These are phyloP conservation scores for Brassica balearica DNA, from an alignment of 441 rosid genomes.

Conservation along the genomic window DNA sequence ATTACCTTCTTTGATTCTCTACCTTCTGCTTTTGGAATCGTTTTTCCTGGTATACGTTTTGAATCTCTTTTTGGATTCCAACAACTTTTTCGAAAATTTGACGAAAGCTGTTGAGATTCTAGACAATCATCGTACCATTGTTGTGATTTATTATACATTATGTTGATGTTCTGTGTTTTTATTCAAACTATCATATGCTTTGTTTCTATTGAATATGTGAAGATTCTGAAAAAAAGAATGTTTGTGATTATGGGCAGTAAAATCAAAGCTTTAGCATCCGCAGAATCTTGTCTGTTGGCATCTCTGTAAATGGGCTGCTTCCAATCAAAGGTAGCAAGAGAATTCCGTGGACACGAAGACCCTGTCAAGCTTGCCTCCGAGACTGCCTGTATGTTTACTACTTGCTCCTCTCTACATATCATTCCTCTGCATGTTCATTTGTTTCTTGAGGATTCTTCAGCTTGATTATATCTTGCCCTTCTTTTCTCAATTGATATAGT, in stretches of 20 bases:
- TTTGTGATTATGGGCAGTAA: slow-evolving; percentile 31
- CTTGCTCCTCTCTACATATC: slow-evolving; percentile 3
- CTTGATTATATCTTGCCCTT: background rate
- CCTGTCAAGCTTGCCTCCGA: slow-evolving; percentile 84
- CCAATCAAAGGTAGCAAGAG: slow-evolving; percentile 70
- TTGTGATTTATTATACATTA: too few species aligned
- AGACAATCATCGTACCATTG: background rate
- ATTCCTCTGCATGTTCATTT: slow-evolving; percentile 14
- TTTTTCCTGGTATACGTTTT: too few species aligned
- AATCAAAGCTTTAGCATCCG: slow-evolving; percentile 28
- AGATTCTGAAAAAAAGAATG: background rate
- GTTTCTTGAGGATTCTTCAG: slow-evolving; percentile 10
- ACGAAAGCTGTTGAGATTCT: background rate
- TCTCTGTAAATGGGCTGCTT: slow-evolving; percentile 91
- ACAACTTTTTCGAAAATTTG: background rate
- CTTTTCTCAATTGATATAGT: background rate
- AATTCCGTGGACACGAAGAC: slow-evolving; percentile 80
- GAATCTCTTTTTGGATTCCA: background rate
- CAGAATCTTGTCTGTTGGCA: slow-evolving; percentile 2
- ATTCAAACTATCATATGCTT: background rate
- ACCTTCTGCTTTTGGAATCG: background rate
- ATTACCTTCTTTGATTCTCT: slow-evolving; percentile 21
- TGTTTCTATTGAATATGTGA: slow-evolving; percentile 12
- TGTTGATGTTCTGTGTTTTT: background rate
- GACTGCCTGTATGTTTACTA: slow-evolving; percentile 77